Conservation (phyloP, 2,329 filamentous ascomycete species). For the Escovopsis sp. region DNA sequence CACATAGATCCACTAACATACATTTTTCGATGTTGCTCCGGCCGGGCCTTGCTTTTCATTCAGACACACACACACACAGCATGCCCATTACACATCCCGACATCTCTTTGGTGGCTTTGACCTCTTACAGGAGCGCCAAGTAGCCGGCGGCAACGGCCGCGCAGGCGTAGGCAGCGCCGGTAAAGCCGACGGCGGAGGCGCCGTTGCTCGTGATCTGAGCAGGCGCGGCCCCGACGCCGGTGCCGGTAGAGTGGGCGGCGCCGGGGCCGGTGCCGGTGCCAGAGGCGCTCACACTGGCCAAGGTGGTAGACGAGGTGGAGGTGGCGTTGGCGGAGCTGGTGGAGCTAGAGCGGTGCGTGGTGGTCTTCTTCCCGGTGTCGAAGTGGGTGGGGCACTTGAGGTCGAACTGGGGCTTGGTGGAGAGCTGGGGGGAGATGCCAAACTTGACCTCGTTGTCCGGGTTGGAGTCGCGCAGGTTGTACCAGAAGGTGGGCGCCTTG, state of each 20-base stretch:
- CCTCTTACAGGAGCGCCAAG: slow-evolving; percentile 6
- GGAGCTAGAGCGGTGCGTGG: background rate
- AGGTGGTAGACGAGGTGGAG: slow-evolving; percentile 1
- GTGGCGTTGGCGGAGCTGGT: slow-evolving; percentile 2
- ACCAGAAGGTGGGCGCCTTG: slow-evolving; percentile 45
- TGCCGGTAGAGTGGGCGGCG: slow-evolving; percentile 1
- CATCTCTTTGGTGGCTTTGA: too few relatives aligned
- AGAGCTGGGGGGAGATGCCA: slow-evolving; percentile 38
- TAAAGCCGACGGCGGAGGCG: slow-evolving; percentile 4
- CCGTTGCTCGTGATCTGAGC: background rate
- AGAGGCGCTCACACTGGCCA: background rate
- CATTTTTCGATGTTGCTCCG: too few relatives aligned
- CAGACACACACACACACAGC: slow-evolving; percentile 1
- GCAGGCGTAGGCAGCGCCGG: slow-evolving; percentile 8
- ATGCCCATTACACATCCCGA: background rate
- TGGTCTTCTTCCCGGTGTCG: slow-evolving; percentile 16
- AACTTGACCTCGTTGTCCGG: slow-evolving; percentile 44
- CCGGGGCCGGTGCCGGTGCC: slow-evolving; percentile 3
- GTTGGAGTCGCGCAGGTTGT: slow-evolving; percentile 46
- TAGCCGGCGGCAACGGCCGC: slow-evolving; percentile 6
- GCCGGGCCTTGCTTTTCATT: too few relatives aligned
- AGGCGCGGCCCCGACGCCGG: background rate
- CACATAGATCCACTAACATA: too few relatives aligned
- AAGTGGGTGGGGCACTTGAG: slow-evolving; percentile 35
- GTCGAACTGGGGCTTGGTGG: slow-evolving; percentile 35